Evolutionary conservation across 225 moss, liverwort and hornwort genomes (phyloP).

Genomic region (Takakia lepidozioides): DNA sequence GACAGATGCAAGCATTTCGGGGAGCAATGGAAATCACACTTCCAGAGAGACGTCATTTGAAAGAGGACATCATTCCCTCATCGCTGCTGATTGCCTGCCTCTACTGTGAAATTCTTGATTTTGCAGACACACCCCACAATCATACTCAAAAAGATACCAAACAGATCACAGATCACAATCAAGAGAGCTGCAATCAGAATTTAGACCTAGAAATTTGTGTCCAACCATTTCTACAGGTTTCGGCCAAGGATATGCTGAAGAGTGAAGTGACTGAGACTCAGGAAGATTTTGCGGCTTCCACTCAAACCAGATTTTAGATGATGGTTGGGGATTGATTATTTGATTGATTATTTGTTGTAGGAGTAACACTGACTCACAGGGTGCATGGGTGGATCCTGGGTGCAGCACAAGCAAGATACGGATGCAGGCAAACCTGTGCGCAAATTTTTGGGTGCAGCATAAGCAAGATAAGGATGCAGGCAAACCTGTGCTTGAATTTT

Average conservation of each 20-base stretch:
- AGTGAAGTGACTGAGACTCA: neutral
- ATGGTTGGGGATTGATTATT: neutral
- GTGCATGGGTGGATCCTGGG: slow-evolving; percentile 12
- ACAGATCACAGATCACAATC: too few species aligned
- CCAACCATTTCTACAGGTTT: too few species aligned
- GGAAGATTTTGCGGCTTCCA: neutral
- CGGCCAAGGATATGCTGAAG: neutral
- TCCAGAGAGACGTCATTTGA: too few species aligned
- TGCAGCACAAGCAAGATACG: slow-evolving; percentile 51
- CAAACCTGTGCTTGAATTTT: slow-evolving; percentile 40
- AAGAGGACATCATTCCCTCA: too few species aligned
- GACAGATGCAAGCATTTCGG: too few species aligned
- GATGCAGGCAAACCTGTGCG: slow-evolving; percentile 26
- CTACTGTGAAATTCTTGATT: too few species aligned
- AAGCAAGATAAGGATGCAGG: slow-evolving; percentile 39
- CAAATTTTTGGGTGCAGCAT: slow-evolving; percentile 51
- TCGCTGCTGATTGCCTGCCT: too few species aligned
- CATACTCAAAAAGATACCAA: too few species aligned
- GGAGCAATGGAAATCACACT: too few species aligned
- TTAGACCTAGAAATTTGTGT: too few species aligned
- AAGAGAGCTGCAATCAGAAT: too few species aligned
- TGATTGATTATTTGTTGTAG: neutral
- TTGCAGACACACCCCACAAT: too few species aligned
- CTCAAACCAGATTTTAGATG: neutral
- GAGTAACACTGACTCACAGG: neutral